Evolutionary conservation across 495 filamentous ascomycete species (phyloP).

Genomic region (Trichoderma asperelloides): DNA sequence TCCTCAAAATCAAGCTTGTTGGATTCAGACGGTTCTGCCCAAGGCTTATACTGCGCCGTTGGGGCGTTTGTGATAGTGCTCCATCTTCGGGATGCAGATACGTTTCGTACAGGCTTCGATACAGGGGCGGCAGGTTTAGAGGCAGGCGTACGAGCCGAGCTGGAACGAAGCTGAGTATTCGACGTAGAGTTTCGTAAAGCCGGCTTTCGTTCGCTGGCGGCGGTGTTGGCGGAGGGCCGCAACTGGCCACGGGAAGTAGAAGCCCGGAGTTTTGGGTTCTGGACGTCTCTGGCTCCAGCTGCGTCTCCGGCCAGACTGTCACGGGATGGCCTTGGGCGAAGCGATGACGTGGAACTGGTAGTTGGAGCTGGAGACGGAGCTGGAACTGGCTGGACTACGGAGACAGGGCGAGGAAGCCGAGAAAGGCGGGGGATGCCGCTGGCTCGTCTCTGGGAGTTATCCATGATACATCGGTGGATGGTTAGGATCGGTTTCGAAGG

Average conservation of each 20-base stretch:
- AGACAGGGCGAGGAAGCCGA: conserved; percentile 4
- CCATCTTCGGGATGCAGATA: not conserved
- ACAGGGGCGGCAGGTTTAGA: not conserved
- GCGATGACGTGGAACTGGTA: conserved; percentile 8
- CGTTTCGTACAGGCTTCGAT: not conserved
- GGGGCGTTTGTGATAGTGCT: conserved; percentile 3
- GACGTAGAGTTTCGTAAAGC: conserved; percentile 9
- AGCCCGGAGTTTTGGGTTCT: conserved; percentile 33
- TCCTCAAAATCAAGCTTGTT: not conserved
- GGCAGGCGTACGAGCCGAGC: conserved; percentile 13
- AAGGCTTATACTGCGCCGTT: not conserved
- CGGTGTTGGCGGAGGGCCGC: conserved; percentile 13
- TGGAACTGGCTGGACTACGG: not conserved
- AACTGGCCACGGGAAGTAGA: conserved; percentile 35
- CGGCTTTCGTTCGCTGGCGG: conserved; percentile 10
- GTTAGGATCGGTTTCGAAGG: not conserved
- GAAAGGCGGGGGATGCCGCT: conserved; percentile 13
- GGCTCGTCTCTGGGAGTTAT: not conserved
- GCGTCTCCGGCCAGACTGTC: conserved; percentile 17
- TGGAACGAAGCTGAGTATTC: conserved; percentile 11
- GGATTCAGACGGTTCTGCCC: not conserved
- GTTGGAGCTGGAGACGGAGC: not conserved
- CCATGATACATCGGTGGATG: conserved; percentile 1
- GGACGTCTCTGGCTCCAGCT: conserved; percentile 14
- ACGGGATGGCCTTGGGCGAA: conserved; percentile 22